Percentiles rank a stretch among this genome's conserved stretches.
phyloP scores from a whole-genome alignment of 192 early-diverging fungal genomes.

The Spizellomyces punctatus region DNA sequence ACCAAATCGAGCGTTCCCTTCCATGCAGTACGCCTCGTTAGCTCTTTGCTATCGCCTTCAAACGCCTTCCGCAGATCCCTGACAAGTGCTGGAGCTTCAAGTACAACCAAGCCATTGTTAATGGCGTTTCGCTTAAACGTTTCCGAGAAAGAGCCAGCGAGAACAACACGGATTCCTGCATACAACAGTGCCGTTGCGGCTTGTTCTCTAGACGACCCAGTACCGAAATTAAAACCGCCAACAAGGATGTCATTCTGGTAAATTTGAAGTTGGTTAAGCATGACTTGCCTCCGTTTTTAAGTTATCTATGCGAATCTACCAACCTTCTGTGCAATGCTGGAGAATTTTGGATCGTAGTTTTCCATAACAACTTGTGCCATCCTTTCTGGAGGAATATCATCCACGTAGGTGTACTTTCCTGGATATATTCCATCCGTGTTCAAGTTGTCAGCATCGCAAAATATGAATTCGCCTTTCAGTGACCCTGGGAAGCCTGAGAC shows the following conservation, averaged over 20 bases:
- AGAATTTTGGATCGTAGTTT: slow-evolving; percentile 94
- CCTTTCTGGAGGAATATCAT: slow-evolving; percentile 84
- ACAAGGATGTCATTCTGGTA: slow-evolving; percentile 80
- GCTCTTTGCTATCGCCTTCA: not conserved
- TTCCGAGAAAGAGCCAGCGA: slow-evolving; percentile 95
- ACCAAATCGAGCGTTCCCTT: slow-evolving; percentile 70
- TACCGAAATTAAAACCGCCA: slow-evolving; percentile 95
- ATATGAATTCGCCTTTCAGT: slow-evolving; percentile 83
- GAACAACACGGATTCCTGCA: slow-evolving; percentile 78
- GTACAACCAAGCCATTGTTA: slow-evolving; percentile 93
- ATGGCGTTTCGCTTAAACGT: slow-evolving; percentile 99
- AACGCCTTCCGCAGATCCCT: slow-evolving; percentile 62
- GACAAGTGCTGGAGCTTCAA: slow-evolving; percentile 86
- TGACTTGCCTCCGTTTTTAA: not conserved
- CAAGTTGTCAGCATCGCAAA: slow-evolving; percentile 91
- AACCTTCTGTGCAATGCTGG: slow-evolving; percentile 61
- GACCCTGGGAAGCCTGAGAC: slow-evolving; percentile 75
- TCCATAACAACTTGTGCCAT: slow-evolving; percentile 98
- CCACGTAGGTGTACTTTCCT: slow-evolving; percentile 97
- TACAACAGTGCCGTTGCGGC: slow-evolving; percentile 93
- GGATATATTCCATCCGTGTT: slow-evolving; percentile 99
- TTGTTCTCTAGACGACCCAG: slow-evolving; percentile 96
- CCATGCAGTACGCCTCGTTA: slow-evolving; percentile 82
- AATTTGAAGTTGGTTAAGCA: not conserved
- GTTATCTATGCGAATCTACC: not conserved